Evolutionary conservation across 257 asterid genomes (phyloP), one percentile per base, ranked within the genome.

Genomic region (Solanum medicagineum): DNA sequence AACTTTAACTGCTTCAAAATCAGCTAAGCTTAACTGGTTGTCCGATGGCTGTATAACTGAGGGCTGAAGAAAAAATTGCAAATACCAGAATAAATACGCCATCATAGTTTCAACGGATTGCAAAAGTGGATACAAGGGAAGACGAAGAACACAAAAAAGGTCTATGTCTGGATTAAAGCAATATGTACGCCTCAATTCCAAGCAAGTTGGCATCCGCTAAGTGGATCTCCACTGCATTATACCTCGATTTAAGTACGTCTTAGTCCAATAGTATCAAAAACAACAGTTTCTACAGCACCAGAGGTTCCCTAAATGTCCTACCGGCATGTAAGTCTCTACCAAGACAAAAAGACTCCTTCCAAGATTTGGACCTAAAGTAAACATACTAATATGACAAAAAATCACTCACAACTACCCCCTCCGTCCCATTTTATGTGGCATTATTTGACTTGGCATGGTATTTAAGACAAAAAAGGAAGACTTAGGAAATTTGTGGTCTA

Each of bases 11-110:
- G 98, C 97, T 77, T 96, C 99, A 85, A 96, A 96, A 88, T 96
- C 99, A 0, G 98, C 98, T 90, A 96, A 91, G 90, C 98, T 91
- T 90, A 96, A 89, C 92, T 95, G 99, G 90, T 92, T 94, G 87
- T 96, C 99, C 13, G 94, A 88, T 51, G 99, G 98, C 83, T 90
- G 96, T 87, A 94, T 95, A 80, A 94, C 92, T 65, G 95, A 71
- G 62, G 98, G 97, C 99, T 95, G 93, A 24, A 85, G 36, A 85
- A 69, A 59, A 54, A 68, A 51, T 51, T 14, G 83, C 47, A 77
- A 51, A 77, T 26, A 11, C 82, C 45, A 24, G 45, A 15, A 10
- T 79, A 26, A 77, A 77, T 10, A 79, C 1, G 11, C 6, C 17
- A 10, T 26, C 47, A 24, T 4, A 26, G 83, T 15, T 0, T 26